Base-by-base conservation (phyloP, 2,329 filamentous ascomycete genomes). In the Colletotrichum filicis region DNA sequence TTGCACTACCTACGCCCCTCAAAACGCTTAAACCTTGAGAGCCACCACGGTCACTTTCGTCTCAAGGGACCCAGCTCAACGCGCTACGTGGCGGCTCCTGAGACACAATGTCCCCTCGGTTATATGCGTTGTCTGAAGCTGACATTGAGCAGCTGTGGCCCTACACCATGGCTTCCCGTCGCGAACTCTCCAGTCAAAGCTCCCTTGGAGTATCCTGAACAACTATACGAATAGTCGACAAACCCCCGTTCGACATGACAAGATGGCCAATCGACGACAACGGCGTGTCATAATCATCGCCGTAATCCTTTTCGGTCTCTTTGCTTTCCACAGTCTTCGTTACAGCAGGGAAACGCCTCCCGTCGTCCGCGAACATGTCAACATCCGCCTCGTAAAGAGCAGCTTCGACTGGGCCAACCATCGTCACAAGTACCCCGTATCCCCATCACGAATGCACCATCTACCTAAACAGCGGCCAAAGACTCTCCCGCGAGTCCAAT, bases 251-350 rank as follows among this genome's bases (percentile, higher is more conserved):
- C 62, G 28, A 65, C 65, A 68, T 74, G 73, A 68, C 60, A 68
- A 73, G 8, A 74, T 72, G 73, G 69, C 73, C 60, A 72, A 64
- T 57, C 69, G 73, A 72, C 73, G 73, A 64, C 70, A 66, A 66
- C 69, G 73, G 65, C 73, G 73, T 49, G 35, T 56, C 28, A 57
- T 74, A 59, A 42, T 73, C 59, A 68, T 74, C 65, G 69, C 64
- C 56, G 49, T 59, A 19, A 42, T 74, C 9, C 19, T 74, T 7
- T 68, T 74, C 26, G 69, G 49, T 32, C 22, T 73, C 49, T 53
- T 65, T 14, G 59, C 55, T 60, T 59, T 74, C 24, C 58, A 62
- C 12, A n/a, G 32, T 7, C 52, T 62, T 14, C 70, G 52, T 11
- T 59, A 61, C 22, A 42, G 42, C 35, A 28, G 37, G 1, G 37